Evolutionary conservation across 2,329 filamentous ascomycete species (phyloP), one percentile per base, ranked within the genome.

Genomic region (Ceratocystis lukuohia): DNA sequence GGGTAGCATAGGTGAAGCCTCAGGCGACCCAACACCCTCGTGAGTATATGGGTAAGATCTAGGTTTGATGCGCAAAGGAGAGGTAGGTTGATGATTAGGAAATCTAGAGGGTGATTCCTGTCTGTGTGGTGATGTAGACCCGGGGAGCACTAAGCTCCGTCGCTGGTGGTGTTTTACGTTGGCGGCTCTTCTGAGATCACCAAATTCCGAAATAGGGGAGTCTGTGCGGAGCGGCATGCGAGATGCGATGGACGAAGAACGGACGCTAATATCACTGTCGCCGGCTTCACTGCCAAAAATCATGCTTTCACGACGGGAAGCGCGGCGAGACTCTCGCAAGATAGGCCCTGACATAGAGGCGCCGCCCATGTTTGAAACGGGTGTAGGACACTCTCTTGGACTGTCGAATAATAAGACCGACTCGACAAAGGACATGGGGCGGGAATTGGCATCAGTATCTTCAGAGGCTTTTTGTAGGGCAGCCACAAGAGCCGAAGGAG

Each of bases 301-400:
- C 69, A 94, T 80, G 0, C 91, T 92, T 2, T 70, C 69, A 30
- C 69, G 67, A 2, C 68, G 68, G 45, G 69, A 62, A 64, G 33
- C 33, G 71, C 91, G 84, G 65, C 92, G 89, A 65, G 86, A 88
- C 65, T 89, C 75, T 30, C 79, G 81, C 3, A 63, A n/a, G 15
- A 62, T 66, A 44, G 57, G 12, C 15, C 67, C 59, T 10, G 66
- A 45, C 50, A 61, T 17, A 53, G 61, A 8, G 45, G 62, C 62
- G 7, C 79, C 77, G 33, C 83, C 84, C 59, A 83, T 85, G 71
- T 93, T 87, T 0, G 93, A 97, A 69, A 90, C 87, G 10, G 94
- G 94, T 2, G 94, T 99, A 10, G 89, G 89, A 69, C 91, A 94
- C 75, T 95, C 92, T 74, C 86, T 86, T 0, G 94, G 94, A 73